Evolutionary conservation across 805 yeast genomes (phyloP).

Genomic region (Metschnikowia corniflorae): DNA sequence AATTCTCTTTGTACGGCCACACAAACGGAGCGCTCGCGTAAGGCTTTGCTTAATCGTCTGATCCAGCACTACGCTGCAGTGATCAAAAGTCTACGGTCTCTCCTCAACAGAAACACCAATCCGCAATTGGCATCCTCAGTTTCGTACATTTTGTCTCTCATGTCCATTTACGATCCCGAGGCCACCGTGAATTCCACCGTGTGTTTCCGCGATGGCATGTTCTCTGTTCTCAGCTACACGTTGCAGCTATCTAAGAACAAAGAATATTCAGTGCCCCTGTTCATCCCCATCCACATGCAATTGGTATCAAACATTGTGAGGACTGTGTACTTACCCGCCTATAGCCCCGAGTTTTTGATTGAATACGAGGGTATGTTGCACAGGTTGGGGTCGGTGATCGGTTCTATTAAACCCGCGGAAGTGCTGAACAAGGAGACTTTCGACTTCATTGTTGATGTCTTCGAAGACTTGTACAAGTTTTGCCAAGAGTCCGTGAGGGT

Average conservation of each 20-base stretch:
- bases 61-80: constrained; percentile 36
- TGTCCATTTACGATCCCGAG: constrained; percentile 43
- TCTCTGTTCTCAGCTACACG: constrained; percentile 31
- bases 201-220: constrained; percentile 41
- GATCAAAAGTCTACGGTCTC: constrained; percentile 29
- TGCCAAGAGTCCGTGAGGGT: constrained; percentile 23
- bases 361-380: constrained; percentile 27
- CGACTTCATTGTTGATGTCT: constrained; percentile 21
- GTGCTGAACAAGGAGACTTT: constrained; percentile 9
- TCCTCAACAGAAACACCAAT: constrained; percentile 26
- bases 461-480: constrained; percentile 23
- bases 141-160: constrained; percentile 35
- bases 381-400: constrained; percentile 21
- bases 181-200: constrained; percentile 34
- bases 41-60: constrained; percentile 28
- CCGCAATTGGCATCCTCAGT: constrained; percentile 33
- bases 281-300: constrained; percentile 31
- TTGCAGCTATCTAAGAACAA: constrained; percentile 15
- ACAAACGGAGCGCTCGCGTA: constrained; percentile 19
- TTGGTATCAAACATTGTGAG: constrained; percentile 34
- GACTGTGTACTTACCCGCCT: constrained; percentile 35
- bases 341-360: constrained; percentile 28
- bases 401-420: constrained; percentile 4
- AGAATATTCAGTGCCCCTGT: constrained; percentile 8
- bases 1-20: constrained; percentile 8